These are phyloP conservation scores for Penicillium manginii DNA, from an alignment of 495 filamentous ascomycete genomes.

Conservation along the genomic window DNA sequence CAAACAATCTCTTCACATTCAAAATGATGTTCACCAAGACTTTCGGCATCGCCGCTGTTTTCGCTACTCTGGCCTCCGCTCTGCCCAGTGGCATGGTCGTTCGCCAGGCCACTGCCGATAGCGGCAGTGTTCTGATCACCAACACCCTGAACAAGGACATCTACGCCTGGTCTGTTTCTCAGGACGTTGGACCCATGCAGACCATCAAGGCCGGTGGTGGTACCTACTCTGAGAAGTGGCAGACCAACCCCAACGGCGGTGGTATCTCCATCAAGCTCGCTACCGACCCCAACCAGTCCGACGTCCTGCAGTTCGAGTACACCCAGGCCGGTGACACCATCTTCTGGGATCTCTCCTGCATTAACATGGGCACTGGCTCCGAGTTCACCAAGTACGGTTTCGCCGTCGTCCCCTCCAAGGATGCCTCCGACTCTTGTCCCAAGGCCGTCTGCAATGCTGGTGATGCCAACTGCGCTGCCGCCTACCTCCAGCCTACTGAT, in stretches of 20 bases:
- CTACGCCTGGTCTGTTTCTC: conserved; percentile 48
- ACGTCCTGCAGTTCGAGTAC: conserved; percentile 54
- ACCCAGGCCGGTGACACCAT: conserved; percentile 39
- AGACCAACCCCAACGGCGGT: conserved; percentile 43
- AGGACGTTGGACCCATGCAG: conserved; percentile 32
- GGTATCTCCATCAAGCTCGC: conserved; percentile 51
- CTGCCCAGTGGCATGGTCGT: conserved; percentile 36
- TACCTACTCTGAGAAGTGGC: conserved; percentile 41
- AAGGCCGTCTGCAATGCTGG: conserved; percentile 44
- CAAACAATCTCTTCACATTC: conserved; percentile 17
- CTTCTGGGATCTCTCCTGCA: conserved; percentile 52
- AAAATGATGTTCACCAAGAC: conserved; percentile 55
- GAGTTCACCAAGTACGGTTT: conserved; percentile 49
- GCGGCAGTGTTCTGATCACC: conserved; percentile 40
- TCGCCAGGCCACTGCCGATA: conserved; percentile 27
- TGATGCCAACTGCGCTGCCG: conserved; percentile 41
- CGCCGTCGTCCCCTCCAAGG: conserved; percentile 37
- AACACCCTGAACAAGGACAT: conserved; percentile 43
- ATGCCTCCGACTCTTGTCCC: conserved; percentile 33
- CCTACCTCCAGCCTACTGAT: conserved; percentile 47
- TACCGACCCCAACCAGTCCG: conserved; percentile 29
- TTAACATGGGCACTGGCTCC: conserved; percentile 42
- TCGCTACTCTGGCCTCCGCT: conserved; percentile 43
- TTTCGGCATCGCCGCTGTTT: conserved; percentile 41
- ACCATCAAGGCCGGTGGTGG: conserved; percentile 35